phyloP scores from a whole-genome alignment of 2,329 filamentous ascomycete genomes.

The Pyrenochaeta sp. region DNA sequence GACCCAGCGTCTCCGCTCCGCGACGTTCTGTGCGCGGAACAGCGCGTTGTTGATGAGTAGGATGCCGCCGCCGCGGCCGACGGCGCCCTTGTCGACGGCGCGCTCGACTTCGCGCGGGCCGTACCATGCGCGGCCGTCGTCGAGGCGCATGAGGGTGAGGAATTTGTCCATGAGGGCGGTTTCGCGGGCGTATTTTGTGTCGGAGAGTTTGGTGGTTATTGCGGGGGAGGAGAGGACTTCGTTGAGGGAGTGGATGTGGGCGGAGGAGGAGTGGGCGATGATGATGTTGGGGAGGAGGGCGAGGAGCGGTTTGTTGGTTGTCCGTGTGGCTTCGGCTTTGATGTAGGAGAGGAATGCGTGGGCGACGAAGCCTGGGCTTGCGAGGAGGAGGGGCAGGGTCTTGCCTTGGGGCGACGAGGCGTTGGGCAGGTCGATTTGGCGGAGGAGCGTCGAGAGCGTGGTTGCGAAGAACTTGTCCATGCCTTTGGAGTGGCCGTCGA shows the following conservation, averaged over 20 bases:
- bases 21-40: slow-evolving; percentile 83
- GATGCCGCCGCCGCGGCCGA: slow-evolving; percentile 84
- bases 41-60: slow-evolving; percentile 86
- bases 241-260: slow-evolving; percentile 84
- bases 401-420: slow-evolving; percentile 45
- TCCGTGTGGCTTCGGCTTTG: slow-evolving; percentile 65
- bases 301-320: slow-evolving; percentile 75
- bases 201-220: slow-evolving; percentile 77
- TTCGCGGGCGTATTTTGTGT: slow-evolving; percentile 88
- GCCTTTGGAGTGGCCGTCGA: slow-evolving; percentile 72
- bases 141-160: slow-evolving; percentile 76
- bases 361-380: slow-evolving; percentile 88
- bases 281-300: slow-evolving; percentile 67
- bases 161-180: slow-evolving; percentile 86
- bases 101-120: slow-evolving; percentile 81
- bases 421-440: slow-evolving; percentile 74
- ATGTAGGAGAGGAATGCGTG: slow-evolving; percentile 80
- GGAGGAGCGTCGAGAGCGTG: slow-evolving; percentile 75
- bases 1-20: slow-evolving; percentile 80
- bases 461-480: slow-evolving; percentile 81
- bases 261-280: slow-evolving; percentile 84
- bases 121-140: slow-evolving; percentile 92
- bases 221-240: slow-evolving; percentile 85
- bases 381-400: slow-evolving; percentile 74
- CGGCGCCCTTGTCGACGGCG: slow-evolving; percentile 85